Conservation (phyloP, 1,284 basidiomycete genomes). For the Amylostereum areolatum region DNA sequence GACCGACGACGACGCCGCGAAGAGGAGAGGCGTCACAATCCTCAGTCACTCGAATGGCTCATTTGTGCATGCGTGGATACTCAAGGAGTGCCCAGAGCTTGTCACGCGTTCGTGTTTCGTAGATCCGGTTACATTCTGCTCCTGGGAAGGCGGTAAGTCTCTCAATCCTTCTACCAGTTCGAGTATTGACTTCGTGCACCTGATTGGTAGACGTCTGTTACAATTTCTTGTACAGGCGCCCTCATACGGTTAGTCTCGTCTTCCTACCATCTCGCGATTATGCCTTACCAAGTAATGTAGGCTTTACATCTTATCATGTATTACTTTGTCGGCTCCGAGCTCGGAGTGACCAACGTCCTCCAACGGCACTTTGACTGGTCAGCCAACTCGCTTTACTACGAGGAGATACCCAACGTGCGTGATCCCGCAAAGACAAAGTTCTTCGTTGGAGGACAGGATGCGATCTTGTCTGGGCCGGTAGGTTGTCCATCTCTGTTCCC, state of each 20-base stretch:
- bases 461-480: slow-evolving; percentile 71
- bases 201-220: slow-evolving; percentile 68
- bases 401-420: slow-evolving; percentile 77
- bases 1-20: slow-evolving; percentile 3
- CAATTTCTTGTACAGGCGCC: slow-evolving; percentile 77
- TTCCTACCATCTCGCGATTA: slow-evolving; percentile 8
- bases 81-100: slow-evolving; percentile 72
- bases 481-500: slow-evolving; percentile 12
- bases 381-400: slow-evolving; percentile 84
- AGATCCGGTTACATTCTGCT: slow-evolving; percentile 85
- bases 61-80: slow-evolving; percentile 77
- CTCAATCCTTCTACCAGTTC: background rate
- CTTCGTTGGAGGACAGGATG: slow-evolving; percentile 77
- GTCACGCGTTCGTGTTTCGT: slow-evolving; percentile 77
- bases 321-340: slow-evolving; percentile 82
- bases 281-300: slow-evolving; percentile 29
- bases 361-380: slow-evolving; percentile 84
- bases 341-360: slow-evolving; percentile 82
- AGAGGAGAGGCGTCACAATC: slow-evolving; percentile 58
- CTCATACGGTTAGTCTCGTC: slow-evolving; percentile 41
- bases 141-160: slow-evolving; percentile 78
- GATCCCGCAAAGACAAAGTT: slow-evolving; percentile 58
- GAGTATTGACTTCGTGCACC: background rate
- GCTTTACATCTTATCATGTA: slow-evolving; percentile 75
- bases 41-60: slow-evolving; percentile 87